Base-by-base conservation (phyloP, 2,329 filamentous ascomycete species). In the Neofusicoccum sp. region DNA sequence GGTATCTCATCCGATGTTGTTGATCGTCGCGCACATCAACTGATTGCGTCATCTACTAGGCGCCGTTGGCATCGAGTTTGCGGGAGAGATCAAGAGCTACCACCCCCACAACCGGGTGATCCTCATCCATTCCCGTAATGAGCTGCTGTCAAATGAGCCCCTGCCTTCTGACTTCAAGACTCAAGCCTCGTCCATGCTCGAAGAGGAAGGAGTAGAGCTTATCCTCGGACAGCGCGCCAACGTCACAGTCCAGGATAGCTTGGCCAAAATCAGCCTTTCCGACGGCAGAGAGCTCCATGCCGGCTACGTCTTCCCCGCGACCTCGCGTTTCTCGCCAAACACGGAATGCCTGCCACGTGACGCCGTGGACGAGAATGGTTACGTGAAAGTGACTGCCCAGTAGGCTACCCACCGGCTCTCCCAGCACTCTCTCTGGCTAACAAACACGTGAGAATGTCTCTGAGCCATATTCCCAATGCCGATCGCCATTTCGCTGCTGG, bases 21-120 rank as follows among this genome's bases (percentile, higher is more conserved):
- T 58, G 54, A 63, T 50, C 60, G 33, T 36, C 48, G 31, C 37
- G 12, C 11, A 45, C 41, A 33, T 45, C 37, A 43, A 47, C 49
- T 36, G 62, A 39, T 11, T 37, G 28, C 41, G 34, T 28, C 41
- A 48, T 29, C 41, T 34, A 9, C 8, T 12, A 85, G 83, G 89
- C 56, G 91, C 91, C 6, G 91, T 93, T 1, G 91, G 91, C 7
- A 87, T 93, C 61, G 91, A 94, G 73, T 92, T 94, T 83, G 90
- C 91, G 0, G 87, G 89, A 1, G 91, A 95, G 77, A 79, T 93
- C 61, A 93, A 93, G 76, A 74, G 85, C 49, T 79, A 87, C 29
- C 83, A 88, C 65, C 90, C 91, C 0, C 70, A 83, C 9, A 78
- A 86, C 61, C 83, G 84, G 44, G 87, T 94, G n/a, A 90, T 86